Conservation (phyloP, 192 early-diverging fungal genomes). For the Anaeromyces robustus region DNA sequence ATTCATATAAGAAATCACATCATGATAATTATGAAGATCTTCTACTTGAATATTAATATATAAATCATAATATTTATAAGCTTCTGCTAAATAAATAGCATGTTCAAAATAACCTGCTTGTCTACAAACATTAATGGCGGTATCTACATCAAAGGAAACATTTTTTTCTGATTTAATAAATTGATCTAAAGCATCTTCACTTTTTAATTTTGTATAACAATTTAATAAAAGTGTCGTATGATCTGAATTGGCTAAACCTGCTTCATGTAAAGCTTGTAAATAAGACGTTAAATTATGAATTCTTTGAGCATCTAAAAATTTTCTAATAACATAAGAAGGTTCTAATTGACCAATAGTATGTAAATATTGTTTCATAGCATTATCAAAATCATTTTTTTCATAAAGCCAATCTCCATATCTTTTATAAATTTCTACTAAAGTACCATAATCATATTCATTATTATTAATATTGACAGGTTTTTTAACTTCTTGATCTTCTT, state of each 20-base stretch:
- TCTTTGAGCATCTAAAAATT: constrained; percentile 88
- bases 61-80: constrained; percentile 63
- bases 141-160: constrained; percentile 77
- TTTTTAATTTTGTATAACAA: constrained; percentile 92
- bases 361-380: constrained; percentile 82
- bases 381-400: constrained; percentile 68
- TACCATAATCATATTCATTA: constrained; percentile 63
- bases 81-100: constrained; percentile 77
- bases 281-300: constrained; percentile 79
- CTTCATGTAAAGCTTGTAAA: constrained; percentile 76
- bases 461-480: constrained; percentile 33
- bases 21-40: constrained; percentile 63
- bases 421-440: constrained; percentile 81
- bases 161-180: constrained; percentile 50
- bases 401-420: constrained; percentile 93
- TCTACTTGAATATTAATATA: constrained; percentile 82
- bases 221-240: constrained; percentile 93
- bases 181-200: constrained; percentile 64
- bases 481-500: constrained; percentile 1
- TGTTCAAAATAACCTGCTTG: constrained; percentile 80
- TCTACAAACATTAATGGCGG: constrained; percentile 82
- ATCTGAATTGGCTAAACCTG: constrained; percentile 73
- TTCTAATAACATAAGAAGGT: constrained; percentile 91
- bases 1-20: constrained; percentile 59
- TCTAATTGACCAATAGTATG: constrained; percentile 83